These are phyloP conservation scores for Zygnema cylindricum DNA, from an alignment of 139 green algal species.

Conservation along the genomic window DNA sequence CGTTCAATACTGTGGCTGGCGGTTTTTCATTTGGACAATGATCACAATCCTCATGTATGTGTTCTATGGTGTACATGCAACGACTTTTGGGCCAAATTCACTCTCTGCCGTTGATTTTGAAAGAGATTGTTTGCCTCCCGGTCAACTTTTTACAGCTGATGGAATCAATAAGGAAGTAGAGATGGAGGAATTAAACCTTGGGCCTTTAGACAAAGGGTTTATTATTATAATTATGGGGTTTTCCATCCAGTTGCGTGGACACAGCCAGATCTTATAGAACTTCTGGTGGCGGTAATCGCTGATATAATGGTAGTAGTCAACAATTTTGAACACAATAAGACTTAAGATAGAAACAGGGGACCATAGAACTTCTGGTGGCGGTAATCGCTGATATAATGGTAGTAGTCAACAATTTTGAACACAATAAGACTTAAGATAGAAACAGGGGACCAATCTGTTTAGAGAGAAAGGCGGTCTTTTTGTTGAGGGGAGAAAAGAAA, in stretches of 20 bases:
- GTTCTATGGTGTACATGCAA: slow-evolving; percentile 59
- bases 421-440: not conserved
- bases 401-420: not conserved
- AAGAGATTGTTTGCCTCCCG: slow-evolving; percentile 1
- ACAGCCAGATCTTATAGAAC: not conserved
- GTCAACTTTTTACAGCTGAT: not conserved
- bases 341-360: not conserved
- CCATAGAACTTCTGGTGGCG: too few relatives aligned
- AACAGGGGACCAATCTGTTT: not conserved
- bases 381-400: not conserved
- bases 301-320: not conserved
- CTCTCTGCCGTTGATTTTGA: not conserved
- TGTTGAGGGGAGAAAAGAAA: not conserved
- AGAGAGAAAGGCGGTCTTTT: not conserved
- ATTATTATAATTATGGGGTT: not conserved
- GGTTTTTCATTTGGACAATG: slow-evolving; percentile 76
- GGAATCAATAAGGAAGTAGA: not conserved
- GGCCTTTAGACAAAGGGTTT: not conserved
- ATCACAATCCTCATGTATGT: slow-evolving; percentile 54
- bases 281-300: too few relatives aligned
- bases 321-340: not conserved
- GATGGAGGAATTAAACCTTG: not conserved
- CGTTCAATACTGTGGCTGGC: slow-evolving; percentile 57
- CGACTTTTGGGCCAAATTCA: too few relatives aligned
- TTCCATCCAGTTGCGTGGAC: not conserved